Evolutionary conservation across 192 early-diverging fungal genomes (phyloP).

Genomic region (Mortierella claussenii): DNA sequence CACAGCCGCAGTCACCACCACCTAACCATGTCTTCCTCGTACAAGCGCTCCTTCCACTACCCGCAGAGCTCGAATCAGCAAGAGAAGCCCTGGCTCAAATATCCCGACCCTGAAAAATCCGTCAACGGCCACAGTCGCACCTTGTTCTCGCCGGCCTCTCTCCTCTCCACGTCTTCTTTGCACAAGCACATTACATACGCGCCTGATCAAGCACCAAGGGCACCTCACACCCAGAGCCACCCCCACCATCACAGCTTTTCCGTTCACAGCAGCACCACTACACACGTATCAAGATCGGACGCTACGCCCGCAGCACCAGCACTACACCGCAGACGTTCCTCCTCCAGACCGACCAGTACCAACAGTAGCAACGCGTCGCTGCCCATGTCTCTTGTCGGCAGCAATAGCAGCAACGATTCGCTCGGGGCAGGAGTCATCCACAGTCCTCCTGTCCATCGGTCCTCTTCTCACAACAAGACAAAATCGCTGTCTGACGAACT

Average conservation of each 20-base stretch:
- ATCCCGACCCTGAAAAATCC: slow-evolving; percentile 31
- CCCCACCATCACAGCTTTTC: not conserved
- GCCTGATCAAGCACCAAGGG: not conserved
- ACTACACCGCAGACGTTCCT: slow-evolving; percentile 29
- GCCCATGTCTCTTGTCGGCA: slow-evolving; percentile 14
- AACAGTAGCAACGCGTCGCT: slow-evolving; percentile 13
- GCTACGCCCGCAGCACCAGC: not conserved
- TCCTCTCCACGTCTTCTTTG: too few species aligned
- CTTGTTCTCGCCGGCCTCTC: not conserved
- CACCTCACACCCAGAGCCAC: not conserved
- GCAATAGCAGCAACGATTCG: slow-evolving; percentile 32
- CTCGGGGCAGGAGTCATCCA: too few species aligned
- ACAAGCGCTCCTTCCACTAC: slow-evolving; percentile 6
- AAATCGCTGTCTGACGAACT: slow-evolving; percentile 34
- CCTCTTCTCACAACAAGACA: slow-evolving; percentile 19
- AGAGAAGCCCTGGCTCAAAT: slow-evolving; percentile 41
- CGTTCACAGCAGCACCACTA: too few species aligned
- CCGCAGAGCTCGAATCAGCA: not conserved
- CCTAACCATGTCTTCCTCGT: slow-evolving; percentile 3
- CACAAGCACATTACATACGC: not conserved
- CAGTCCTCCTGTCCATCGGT: too few species aligned
- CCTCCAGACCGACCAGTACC: slow-evolving; percentile 19
- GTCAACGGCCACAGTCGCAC: slow-evolving; percentile 37
- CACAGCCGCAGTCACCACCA: not conserved
- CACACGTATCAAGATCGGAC: slow-evolving; percentile 6